phyloP scores from a whole-genome alignment of 78 protist genomes.

The Dictyostelium purpureum region DNA sequence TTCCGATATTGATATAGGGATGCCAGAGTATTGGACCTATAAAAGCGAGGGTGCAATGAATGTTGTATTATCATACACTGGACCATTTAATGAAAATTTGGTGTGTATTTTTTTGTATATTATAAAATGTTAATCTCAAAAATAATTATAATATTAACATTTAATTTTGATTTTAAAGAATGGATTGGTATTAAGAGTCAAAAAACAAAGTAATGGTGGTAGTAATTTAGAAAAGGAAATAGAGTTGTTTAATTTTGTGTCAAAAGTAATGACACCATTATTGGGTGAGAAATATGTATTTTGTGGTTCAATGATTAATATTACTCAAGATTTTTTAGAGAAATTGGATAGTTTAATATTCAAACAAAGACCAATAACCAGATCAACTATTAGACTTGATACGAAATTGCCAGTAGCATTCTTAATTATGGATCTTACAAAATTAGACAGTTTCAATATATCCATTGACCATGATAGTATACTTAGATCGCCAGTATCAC shows the following conservation, averaged over 20 bases:
- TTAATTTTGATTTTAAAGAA: neutral
- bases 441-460: neutral
- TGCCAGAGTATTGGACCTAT: constrained; percentile 11
- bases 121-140: neutral
- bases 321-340: neutral
- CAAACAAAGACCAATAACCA: constrained; percentile 20
- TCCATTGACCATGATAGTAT: too few relatives aligned
- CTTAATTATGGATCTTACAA: constrained; percentile 39
- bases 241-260: constrained; percentile 1
- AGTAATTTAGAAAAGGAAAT: constrained; percentile 24
- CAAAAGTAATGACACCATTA: constrained; percentile 28
- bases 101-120: neutral
- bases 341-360: constrained; percentile 11
- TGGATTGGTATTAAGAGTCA: constrained; percentile 34
- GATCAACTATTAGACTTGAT: constrained; percentile 1
- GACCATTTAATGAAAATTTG: neutral
- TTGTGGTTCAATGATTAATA: constrained; percentile 34
- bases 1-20: neutral
- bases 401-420: neutral
- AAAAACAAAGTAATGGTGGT: constrained; percentile 22
- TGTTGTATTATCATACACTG: constrained; percentile 33
- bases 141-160: neutral
- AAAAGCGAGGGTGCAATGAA: constrained; percentile 72
- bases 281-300: constrained; percentile 40
- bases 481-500: too few relatives aligned